Base-by-base conservation (phyloP, 2,329 filamentous ascomycete genomes). In the Penicillium concentricum region DNA sequence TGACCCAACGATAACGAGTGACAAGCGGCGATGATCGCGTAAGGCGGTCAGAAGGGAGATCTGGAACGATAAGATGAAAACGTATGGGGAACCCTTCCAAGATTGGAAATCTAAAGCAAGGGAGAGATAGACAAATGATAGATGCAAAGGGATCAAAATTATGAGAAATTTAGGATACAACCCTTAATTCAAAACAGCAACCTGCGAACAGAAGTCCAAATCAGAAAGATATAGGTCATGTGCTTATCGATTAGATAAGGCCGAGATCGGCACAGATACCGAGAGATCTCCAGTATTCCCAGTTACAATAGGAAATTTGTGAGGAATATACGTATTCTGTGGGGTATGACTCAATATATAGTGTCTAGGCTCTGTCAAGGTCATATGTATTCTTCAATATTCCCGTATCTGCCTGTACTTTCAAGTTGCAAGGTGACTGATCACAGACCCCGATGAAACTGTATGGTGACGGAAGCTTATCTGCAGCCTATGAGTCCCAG, bases 1-100 rank as follows among this genome's bases (percentile, higher is more conserved):
- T 66, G 61, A 66, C 67, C 67, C 66, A 62, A 61, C 64, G 69
- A 72, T 70, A 72, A 72, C 66, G 63, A 67, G 62, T 67, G 65
- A 68, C 59, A 59, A 59, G 48, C 48, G 57, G 54, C 46, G 59
- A 58, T 66, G 63, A 66, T 57, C 61, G 55, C 49, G 39, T 54
- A 65, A 69, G 68, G 70, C 69, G 70, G 70, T 71, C 67, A 72
- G 68, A 50, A 67, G 66, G 63, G 67, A 61, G 59, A 60, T 56
- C 32, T 48, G 35, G n/a, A 46, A 28, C 32, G 46, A 54, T 56
- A 41, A 56, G 55, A 47, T 13, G 26, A 34, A 44, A 56, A 20
- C 9, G 51, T 35, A 32, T 5, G 18, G 24, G 26, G 24, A 39
- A 42, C n/a, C 18, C 28, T 45, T n/a, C n/a, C 18, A 9, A 9